These are phyloP conservation scores for Caryopteris hybrid DNA, from an alignment of 305 asterid genomes.

Conservation along the genomic window DNA sequence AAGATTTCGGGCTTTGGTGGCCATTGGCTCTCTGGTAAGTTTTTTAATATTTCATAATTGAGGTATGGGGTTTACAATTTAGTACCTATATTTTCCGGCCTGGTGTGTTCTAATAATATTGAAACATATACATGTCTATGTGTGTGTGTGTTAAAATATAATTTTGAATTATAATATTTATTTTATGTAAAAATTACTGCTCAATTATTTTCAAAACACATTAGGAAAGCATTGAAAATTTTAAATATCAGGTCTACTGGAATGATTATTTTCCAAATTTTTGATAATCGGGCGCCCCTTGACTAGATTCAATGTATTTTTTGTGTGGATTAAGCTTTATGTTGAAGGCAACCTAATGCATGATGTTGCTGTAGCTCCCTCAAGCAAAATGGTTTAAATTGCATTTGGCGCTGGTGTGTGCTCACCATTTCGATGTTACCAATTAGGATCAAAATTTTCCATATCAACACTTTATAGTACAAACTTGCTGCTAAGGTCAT, in stretches of 20 bases:
- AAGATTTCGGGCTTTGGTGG: conserved; percentile 80
- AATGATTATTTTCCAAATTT: not conserved
- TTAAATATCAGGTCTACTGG: not conserved
- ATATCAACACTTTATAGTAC: not conserved
- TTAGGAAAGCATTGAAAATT: not conserved
- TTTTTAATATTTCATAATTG: not conserved
- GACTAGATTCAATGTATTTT: not conserved
- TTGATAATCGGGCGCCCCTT: not conserved
- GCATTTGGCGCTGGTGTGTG: not conserved
- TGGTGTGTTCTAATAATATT: not conserved
- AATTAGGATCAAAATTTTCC: not conserved
- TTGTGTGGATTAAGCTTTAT: not conserved
- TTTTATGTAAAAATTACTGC: not conserved
- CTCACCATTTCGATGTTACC: not conserved
- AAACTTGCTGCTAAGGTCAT: too few relatives aligned
- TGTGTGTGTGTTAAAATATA: too few relatives aligned
- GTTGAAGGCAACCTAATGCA: not conserved
- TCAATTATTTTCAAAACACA: not conserved
- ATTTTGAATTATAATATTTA: too few relatives aligned
- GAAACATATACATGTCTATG: too few relatives aligned
- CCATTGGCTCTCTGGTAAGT: conserved; percentile 90
- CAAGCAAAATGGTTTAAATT: too few relatives aligned
- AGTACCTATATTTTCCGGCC: not conserved
- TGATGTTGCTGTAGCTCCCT: not conserved
- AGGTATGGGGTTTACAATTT: not conserved